Conservation (phyloP, 129 eudicot species). For the Rutidosis leptorrhynchoides region DNA sequence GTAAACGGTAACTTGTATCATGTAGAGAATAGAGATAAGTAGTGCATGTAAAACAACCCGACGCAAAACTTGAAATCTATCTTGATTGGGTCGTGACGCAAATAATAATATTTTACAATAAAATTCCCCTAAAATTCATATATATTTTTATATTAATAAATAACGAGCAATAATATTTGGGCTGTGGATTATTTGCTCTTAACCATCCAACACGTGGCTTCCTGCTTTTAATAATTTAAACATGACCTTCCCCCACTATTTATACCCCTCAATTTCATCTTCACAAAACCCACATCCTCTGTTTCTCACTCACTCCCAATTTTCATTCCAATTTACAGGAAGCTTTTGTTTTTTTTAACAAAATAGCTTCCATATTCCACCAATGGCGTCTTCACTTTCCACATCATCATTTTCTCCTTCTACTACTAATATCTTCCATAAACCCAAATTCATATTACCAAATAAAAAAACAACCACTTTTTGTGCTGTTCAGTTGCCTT, state of each 20-base stretch:
- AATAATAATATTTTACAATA: not conserved
- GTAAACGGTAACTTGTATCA: too few relatives aligned
- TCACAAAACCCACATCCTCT: slow-evolving; percentile 11
- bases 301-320: slow-evolving; percentile 14
- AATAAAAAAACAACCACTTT: slow-evolving; percentile 11
- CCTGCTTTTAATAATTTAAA: slow-evolving; percentile 30
- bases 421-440: slow-evolving; percentile 6
- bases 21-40: too few relatives aligned
- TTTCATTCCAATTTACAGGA: not conserved
- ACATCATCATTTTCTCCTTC: not conserved
- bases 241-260: slow-evolving; percentile 37
- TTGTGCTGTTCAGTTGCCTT: slow-evolving; percentile 40
- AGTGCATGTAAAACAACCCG: too few relatives aligned
- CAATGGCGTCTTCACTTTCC: slow-evolving; percentile 27
- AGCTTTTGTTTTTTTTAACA: not conserved
- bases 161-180: not conserved
- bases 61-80: too few relatives aligned
- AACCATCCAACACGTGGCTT: slow-evolving; percentile 55
- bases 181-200: slow-evolving; percentile 11
- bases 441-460: slow-evolving; percentile 16
- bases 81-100: not conserved
- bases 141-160: not conserved
- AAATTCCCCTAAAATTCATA: too few relatives aligned
- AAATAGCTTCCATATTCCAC: slow-evolving; percentile 8
- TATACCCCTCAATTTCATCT: slow-evolving; percentile 28